A percentile compares a stretch with the other conserved stretches of the same genome.
Evolutionary conservation across 106 monocot species (phyloP).

Genomic region (Iris macrosiphon): DNA sequence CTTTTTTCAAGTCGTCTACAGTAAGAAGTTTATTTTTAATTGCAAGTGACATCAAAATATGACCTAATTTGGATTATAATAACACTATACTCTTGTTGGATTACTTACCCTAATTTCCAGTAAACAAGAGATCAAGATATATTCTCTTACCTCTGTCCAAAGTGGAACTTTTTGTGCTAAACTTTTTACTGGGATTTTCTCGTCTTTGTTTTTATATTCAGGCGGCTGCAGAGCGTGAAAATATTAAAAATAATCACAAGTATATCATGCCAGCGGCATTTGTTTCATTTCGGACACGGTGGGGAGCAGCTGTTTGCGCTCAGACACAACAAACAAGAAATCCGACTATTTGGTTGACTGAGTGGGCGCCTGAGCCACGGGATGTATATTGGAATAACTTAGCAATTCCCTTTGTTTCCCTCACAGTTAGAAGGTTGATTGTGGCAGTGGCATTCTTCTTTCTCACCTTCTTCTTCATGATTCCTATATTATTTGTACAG

Average conservation of each 20-base stretch:
- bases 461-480: constrained; percentile 80
- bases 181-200: too few species aligned
- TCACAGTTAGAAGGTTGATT: constrained; percentile 48
- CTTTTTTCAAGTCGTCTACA: too few species aligned
- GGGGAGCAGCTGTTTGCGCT: constrained; percentile 82
- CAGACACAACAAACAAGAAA: constrained; percentile 77
- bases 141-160: too few species aligned
- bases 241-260: constrained; percentile 36
- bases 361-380: constrained; percentile 81
- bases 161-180: too few species aligned
- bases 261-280: constrained; percentile 63
- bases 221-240: constrained; percentile 47
- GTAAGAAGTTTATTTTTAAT: too few species aligned
- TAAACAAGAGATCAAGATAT: too few species aligned
- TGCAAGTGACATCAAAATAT: too few species aligned
- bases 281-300: constrained; percentile 69
- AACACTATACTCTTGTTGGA: too few species aligned
- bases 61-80: too few species aligned
- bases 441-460: constrained; percentile 60
- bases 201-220: too few species aligned
- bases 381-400: constrained; percentile 77
- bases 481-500: constrained; percentile 65
- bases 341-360: constrained; percentile 68
- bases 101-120: too few species aligned
- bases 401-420: constrained; percentile 58